Conservation (phyloP, 108 stramenopile species). For the Skeletonema potamos region DNA sequence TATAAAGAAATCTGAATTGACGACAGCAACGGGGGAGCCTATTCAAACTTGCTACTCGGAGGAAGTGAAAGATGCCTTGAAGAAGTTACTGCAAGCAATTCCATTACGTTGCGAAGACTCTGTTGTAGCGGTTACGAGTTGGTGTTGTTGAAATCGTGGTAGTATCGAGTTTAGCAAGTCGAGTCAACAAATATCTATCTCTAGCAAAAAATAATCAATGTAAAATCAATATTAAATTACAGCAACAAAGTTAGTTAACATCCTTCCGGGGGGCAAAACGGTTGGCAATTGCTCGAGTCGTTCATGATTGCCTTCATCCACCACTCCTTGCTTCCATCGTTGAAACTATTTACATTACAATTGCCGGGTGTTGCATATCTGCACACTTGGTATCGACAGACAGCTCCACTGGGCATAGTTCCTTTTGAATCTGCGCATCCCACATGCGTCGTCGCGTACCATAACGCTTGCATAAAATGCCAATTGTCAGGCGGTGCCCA, state of each 20-base stretch:
- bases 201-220: too few species aligned
- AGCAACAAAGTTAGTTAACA: too few species aligned
- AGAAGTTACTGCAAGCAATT: constrained; percentile 19
- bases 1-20: constrained; percentile 1
- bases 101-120: constrained; percentile 14
- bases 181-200: too few species aligned
- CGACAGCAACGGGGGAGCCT: background rate
- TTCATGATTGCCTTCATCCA: background rate
- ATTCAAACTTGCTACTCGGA: constrained; percentile 30
- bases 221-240: too few species aligned
- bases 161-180: background rate
- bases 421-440: background rate
- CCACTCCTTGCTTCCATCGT: background rate
- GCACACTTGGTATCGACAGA: background rate
- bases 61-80: constrained; percentile 16
- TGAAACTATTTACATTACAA: background rate
- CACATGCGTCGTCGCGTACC: background rate
- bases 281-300: background rate
- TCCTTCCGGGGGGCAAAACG: too few species aligned
- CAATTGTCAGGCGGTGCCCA: background rate
- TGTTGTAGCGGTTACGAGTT: background rate
- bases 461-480: background rate
- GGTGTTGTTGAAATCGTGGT: background rate
- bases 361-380: background rate
- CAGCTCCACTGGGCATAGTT: background rate